These are phyloP conservation scores for Lagenidium sp. DNA, from an alignment of 352 stramenopile species.

Conservation along the genomic window DNA sequence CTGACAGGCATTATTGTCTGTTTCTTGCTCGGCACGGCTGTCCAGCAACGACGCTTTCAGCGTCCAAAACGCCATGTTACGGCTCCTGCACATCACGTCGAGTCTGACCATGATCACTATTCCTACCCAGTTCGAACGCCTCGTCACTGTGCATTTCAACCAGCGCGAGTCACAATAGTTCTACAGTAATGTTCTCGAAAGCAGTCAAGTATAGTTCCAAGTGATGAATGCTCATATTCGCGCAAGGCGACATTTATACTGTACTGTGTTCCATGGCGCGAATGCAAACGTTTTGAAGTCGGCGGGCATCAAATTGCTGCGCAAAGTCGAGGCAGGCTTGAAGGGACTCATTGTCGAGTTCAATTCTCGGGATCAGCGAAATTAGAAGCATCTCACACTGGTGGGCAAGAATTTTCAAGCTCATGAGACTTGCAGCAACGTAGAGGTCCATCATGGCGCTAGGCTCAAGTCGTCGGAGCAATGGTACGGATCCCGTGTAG, in stretches of 20 bases:
- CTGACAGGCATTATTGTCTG: conserved; percentile 16
- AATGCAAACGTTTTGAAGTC: conserved; percentile 9
- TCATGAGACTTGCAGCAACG: conserved; percentile 46
- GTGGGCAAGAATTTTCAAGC: conserved; percentile 36
- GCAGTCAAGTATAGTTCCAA: too few relatives aligned
- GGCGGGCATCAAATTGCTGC: conserved; percentile 40
- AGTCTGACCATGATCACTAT: too few relatives aligned
- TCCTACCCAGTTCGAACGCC: too few relatives aligned
- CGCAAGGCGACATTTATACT: too few relatives aligned
- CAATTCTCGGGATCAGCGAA: conserved; percentile 25
- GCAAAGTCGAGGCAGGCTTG: conserved; percentile 56
- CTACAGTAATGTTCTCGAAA: too few relatives aligned
- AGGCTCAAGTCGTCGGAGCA: conserved; percentile 32
- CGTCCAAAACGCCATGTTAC: too few relatives aligned
- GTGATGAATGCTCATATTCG: too few relatives aligned
- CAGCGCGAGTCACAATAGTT: too few relatives aligned
- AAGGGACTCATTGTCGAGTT: conserved; percentile 40
- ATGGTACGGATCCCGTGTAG: conserved; percentile 54
- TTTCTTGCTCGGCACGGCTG: not conserved
- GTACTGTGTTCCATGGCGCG: not conserved
- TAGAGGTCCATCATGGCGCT: conserved; percentile 68
- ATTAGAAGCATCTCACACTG: conserved; percentile 60
- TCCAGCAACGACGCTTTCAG: not conserved
- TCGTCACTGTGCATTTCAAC: too few relatives aligned
- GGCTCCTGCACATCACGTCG: too few relatives aligned